These are phyloP conservation scores for Ganoderma lingzhi DNA, from an alignment of 1,284 basidiomycete species.

Conservation along the genomic window DNA sequence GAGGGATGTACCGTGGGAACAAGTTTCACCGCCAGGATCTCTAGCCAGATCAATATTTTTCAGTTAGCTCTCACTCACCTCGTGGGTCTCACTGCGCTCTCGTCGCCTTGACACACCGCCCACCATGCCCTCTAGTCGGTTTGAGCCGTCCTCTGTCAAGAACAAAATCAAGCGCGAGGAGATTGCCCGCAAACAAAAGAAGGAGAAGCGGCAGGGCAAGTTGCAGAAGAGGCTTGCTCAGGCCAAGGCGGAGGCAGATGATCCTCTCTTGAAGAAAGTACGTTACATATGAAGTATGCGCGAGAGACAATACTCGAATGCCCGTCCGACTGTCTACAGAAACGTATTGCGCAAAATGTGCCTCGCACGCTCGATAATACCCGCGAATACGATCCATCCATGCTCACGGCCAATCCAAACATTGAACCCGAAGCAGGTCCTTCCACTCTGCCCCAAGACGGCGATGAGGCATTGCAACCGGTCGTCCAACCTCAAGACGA, in stretches of 20 bases:
- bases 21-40: slow-evolving; percentile 21
- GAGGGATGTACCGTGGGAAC: slow-evolving; percentile 36
- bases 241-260: slow-evolving; percentile 75
- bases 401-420: slow-evolving; percentile 73
- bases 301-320: background rate
- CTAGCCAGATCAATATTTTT: slow-evolving; percentile 28
- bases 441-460: slow-evolving; percentile 43
- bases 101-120: background rate
- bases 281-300: slow-evolving; percentile 29
- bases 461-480: slow-evolving; percentile 24
- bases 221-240: slow-evolving; percentile 80
- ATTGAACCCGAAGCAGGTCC: slow-evolving; percentile 43
- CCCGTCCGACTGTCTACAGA: slow-evolving; percentile 51
- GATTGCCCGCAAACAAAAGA: slow-evolving; percentile 76
- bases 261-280: slow-evolving; percentile 79
- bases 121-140: slow-evolving; percentile 60
- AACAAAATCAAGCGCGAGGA: slow-evolving; percentile 90
- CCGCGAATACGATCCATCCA: slow-evolving; percentile 89
- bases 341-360: slow-evolving; percentile 85
- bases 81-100: slow-evolving; percentile 1
- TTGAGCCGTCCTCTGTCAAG: slow-evolving; percentile 74
- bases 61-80: background rate
- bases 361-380: slow-evolving; percentile 95
- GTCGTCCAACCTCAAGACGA: slow-evolving; percentile 56
- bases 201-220: slow-evolving; percentile 84